These are phyloP conservation scores for Helotiales sp. DNA, from an alignment of 2,329 filamentous ascomycete genomes.

Conservation along the genomic window DNA sequence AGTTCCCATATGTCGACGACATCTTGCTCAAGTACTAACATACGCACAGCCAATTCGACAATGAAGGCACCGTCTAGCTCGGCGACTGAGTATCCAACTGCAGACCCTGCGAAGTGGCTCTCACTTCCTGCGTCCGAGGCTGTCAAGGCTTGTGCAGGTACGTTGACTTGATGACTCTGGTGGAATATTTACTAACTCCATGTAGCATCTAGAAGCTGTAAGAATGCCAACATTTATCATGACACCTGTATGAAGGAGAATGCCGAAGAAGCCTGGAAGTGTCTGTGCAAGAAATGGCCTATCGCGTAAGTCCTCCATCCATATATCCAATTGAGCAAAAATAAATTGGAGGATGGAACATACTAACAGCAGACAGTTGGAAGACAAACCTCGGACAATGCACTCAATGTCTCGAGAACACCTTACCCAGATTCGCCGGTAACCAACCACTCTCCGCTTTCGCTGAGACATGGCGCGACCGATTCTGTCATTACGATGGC, in stretches of 20 bases:
- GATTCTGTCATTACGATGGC: background rate
- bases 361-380: background rate
- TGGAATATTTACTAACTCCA: background rate
- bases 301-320: background rate
- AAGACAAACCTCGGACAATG: background rate
- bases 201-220: background rate
- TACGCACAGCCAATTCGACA: background rate
- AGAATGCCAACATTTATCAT: background rate
- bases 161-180: background rate
- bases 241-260: background rate
- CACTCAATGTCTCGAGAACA: background rate
- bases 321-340: too few species aligned
- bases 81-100: background rate
- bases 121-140: slow-evolving; percentile 4
- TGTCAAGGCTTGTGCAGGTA: slow-evolving; percentile 11
- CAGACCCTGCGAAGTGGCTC: background rate
- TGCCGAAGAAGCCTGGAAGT: background rate
- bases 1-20: background rate
- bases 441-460: background rate
- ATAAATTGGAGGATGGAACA: too few species aligned
- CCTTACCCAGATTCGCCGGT: background rate
- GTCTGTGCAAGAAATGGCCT: background rate
- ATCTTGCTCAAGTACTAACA: background rate
- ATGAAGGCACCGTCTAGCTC: background rate
- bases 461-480: background rate